Evolutionary conservation across 1,284 basidiomycete genomes (phyloP).

Genomic region (Meira miltonrushii): DNA sequence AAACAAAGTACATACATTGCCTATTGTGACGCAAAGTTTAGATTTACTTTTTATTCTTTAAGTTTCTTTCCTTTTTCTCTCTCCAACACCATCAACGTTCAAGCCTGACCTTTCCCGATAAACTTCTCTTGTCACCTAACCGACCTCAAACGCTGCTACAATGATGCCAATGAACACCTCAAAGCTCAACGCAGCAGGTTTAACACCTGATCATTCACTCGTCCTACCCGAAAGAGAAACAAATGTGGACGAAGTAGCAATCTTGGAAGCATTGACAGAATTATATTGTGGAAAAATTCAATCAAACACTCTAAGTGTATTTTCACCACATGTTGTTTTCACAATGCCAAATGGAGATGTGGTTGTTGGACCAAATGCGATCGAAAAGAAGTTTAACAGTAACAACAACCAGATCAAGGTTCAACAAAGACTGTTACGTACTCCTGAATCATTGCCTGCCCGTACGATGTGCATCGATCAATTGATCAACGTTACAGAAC

Average conservation of each 20-base stretch:
- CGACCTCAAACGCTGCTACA: not conserved
- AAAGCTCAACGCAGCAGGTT: slow-evolving; percentile 49
- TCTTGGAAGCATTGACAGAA: slow-evolving; percentile 31
- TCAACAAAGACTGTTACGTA: slow-evolving; percentile 41
- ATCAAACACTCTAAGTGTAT: slow-evolving; percentile 16
- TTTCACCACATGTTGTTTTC: slow-evolving; percentile 46
- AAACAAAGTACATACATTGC: not conserved
- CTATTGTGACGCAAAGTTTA: not conserved
- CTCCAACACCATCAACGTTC: not conserved
- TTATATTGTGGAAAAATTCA: slow-evolving; percentile 26
- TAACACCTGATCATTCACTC: slow-evolving; percentile 49
- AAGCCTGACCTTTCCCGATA: not conserved
- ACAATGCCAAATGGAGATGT: slow-evolving; percentile 44
- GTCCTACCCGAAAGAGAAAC: slow-evolving; percentile 43
- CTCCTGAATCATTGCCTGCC: slow-evolving; percentile 42
- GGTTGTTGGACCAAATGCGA: slow-evolving; percentile 32
- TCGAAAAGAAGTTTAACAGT: slow-evolving; percentile 24
- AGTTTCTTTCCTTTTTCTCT: not conserved
- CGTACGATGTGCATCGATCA: slow-evolving; percentile 44
- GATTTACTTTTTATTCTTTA: too few relatives aligned
- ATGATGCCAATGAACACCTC: slow-evolving; percentile 29
- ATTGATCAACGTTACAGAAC: not conserved
- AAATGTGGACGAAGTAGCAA: slow-evolving; percentile 30
- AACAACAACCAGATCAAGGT: slow-evolving; percentile 1
- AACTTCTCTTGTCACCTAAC: not conserved